Conservation (phyloP, 176 grass and related monocot species). For the Areca catechu region DNA sequence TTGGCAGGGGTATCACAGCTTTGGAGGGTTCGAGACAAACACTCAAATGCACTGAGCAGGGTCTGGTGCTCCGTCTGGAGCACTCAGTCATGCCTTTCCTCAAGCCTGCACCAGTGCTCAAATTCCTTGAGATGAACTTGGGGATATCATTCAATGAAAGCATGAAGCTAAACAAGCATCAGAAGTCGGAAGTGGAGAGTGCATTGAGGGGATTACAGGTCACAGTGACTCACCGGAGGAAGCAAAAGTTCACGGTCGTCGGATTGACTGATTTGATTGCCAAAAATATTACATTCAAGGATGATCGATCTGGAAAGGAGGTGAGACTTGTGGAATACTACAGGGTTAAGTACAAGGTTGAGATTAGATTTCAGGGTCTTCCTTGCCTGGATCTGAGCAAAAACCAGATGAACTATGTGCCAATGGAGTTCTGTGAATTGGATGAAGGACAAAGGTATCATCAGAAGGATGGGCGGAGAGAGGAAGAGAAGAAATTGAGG, state of each 20-base stretch:
- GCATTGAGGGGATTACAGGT: conserved; percentile 37
- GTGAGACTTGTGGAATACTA: conserved; percentile 38
- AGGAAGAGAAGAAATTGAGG: conserved; percentile 16
- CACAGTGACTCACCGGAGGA: conserved; percentile 36
- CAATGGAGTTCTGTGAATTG: conserved; percentile 45
- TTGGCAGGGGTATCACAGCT: conserved; percentile 27
- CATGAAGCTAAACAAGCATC: conserved; percentile 11
- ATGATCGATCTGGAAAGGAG: conserved; percentile 31
- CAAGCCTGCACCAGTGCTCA: conserved; percentile 30
- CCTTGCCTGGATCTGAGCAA: conserved; percentile 60
- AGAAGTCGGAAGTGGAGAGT: conserved; percentile 3
- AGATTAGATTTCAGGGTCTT: conserved; percentile 35
- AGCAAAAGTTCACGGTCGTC: conserved; percentile 33
- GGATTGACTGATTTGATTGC: conserved; percentile 36
- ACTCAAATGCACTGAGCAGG: conserved; percentile 36
- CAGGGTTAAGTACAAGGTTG: conserved; percentile 17
- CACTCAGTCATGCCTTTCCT: conserved; percentile 50
- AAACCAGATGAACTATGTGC: conserved; percentile 35
- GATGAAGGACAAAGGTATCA: conserved; percentile 47
- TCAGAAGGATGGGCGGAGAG: conserved; percentile 22
- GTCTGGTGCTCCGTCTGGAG: conserved; percentile 36
- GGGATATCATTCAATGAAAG: conserved; percentile 1
- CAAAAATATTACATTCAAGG: conserved; percentile 30
- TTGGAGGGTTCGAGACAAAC: conserved; percentile 38
- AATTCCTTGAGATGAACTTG: conserved; percentile 8